Percentiles rank a stretch among this genome's conserved stretches.
These are phyloP conservation scores for Cytospora piceae DNA, from an alignment of 2,329 filamentous ascomycete genomes.

Conservation along the genomic window DNA sequence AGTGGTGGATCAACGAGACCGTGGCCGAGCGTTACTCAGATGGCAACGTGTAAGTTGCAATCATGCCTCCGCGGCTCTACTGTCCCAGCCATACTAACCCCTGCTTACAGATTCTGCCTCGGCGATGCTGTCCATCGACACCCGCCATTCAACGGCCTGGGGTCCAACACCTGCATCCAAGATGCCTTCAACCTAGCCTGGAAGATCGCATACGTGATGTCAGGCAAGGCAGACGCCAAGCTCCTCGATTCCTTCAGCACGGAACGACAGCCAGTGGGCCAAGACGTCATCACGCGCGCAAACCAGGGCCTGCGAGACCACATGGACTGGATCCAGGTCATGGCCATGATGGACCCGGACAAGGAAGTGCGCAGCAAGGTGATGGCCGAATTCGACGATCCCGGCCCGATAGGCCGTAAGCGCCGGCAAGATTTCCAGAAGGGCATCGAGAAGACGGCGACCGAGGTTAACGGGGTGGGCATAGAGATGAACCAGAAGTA, in stretches of 20 bases:
- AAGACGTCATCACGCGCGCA: constrained; percentile 54
- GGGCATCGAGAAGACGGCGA: constrained; percentile 47
- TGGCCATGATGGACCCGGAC: constrained; percentile 48
- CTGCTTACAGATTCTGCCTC: constrained; percentile 50
- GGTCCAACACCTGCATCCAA: constrained; percentile 62
- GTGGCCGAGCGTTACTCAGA: constrained; percentile 60
- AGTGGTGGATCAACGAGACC: constrained; percentile 65
- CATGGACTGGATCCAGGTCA: constrained; percentile 46
- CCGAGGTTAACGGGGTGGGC: constrained; percentile 60
- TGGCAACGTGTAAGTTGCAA: constrained; percentile 47
- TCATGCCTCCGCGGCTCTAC: too few relatives aligned
- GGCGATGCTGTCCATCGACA: constrained; percentile 63
- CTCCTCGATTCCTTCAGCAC: constrained; percentile 49
- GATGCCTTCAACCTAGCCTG: constrained; percentile 61
- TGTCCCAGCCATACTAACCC: constrained; percentile 18
- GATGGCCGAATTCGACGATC: constrained; percentile 47
- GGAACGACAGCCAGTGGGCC: constrained; percentile 56
- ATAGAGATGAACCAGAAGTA: constrained; percentile 65
- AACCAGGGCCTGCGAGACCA: constrained; percentile 62
- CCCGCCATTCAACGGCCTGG: constrained; percentile 60
- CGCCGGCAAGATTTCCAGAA: constrained; percentile 45
- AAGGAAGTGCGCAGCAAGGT: constrained; percentile 44
- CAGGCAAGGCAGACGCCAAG: constrained; percentile 42
- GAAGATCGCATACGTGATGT: constrained; percentile 55
- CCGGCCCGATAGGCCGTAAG: constrained; percentile 42